phyloP scores from a whole-genome alignment of 495 filamentous ascomycete genomes.

The Neurospora sp. region DNA sequence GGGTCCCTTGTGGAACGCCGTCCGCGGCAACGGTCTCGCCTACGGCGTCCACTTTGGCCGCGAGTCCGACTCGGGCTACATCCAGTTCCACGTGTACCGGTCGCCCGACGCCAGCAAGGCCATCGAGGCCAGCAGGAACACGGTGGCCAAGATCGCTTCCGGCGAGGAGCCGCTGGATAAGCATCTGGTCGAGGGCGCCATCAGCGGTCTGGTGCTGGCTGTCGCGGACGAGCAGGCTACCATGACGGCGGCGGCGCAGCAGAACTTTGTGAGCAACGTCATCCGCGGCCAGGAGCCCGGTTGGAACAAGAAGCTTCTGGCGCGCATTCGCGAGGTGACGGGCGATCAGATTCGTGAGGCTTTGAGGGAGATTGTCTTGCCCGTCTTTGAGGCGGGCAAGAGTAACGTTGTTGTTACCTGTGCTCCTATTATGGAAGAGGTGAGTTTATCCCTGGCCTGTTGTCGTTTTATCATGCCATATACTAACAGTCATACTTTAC shows the following conservation, averaged over 20 bases:
- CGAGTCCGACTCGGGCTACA: conserved; percentile 65
- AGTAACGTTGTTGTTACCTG: conserved; percentile 86
- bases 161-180: conserved; percentile 61
- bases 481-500: conserved; percentile 5
- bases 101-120: conserved; percentile 86
- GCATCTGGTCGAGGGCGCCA: conserved; percentile 78
- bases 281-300: conserved; percentile 65
- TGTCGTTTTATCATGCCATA: conserved; percentile 7
- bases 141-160: conserved; percentile 43
- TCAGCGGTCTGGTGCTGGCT: conserved; percentile 73
- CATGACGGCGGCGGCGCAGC: conserved; percentile 65
- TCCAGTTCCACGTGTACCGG: conserved; percentile 76
- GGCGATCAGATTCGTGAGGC: conserved; percentile 68
- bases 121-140: conserved; percentile 62
- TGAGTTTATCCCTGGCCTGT: conserved; percentile 31
- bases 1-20: conserved; percentile 85
- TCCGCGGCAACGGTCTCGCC: conserved; percentile 84
- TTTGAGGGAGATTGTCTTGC: conserved; percentile 64
- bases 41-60: conserved; percentile 73
- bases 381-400: conserved; percentile 63
- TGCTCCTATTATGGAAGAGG: conserved; percentile 73
- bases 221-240: conserved; percentile 83
- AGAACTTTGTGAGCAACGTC: conserved; percentile 74
- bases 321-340: conserved; percentile 62
- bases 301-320: conserved; percentile 66